Percentiles rank a stretch among this genome's conserved stretches.
Conservation (phyloP, 1,284 basidiomycete genomes). For the Cutaneotrichosporon cutaneum region DNA sequence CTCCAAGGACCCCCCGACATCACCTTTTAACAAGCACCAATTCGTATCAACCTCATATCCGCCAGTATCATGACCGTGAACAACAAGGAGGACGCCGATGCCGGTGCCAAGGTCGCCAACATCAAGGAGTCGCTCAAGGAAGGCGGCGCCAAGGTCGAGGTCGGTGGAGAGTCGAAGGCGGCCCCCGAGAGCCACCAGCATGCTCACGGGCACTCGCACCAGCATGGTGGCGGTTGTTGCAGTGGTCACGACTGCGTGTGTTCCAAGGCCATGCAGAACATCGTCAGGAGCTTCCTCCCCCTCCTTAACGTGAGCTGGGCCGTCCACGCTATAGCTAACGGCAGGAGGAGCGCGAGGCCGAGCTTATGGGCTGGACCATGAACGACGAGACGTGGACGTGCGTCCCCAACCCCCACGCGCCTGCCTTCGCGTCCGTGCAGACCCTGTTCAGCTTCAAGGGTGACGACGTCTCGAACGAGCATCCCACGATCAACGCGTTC, state of each 20-base stretch:
- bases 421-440: not conserved
- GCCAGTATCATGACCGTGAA: not conserved
- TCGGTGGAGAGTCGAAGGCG: too few relatives aligned
- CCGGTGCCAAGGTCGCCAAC: not conserved
- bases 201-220: not conserved
- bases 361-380: not conserved
- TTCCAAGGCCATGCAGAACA: not conserved
- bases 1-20: not conserved
- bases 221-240: not conserved
- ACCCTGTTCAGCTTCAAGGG: not conserved
- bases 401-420: not conserved
- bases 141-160: not conserved
- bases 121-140: not conserved
- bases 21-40: too few relatives aligned
- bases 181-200: too few relatives aligned
- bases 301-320: not conserved
- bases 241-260: not conserved
- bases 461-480: not conserved
- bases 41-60: too few relatives aligned
- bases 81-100: not conserved
- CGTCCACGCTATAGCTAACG: not conserved
- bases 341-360: constrained; percentile 4
- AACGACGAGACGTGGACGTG: constrained; percentile 5
- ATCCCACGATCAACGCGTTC: constrained; percentile 3
- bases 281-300: not conserved